Conservation (phyloP, 164 flowering plant genomes). For the Platanus orientalis region DNA sequence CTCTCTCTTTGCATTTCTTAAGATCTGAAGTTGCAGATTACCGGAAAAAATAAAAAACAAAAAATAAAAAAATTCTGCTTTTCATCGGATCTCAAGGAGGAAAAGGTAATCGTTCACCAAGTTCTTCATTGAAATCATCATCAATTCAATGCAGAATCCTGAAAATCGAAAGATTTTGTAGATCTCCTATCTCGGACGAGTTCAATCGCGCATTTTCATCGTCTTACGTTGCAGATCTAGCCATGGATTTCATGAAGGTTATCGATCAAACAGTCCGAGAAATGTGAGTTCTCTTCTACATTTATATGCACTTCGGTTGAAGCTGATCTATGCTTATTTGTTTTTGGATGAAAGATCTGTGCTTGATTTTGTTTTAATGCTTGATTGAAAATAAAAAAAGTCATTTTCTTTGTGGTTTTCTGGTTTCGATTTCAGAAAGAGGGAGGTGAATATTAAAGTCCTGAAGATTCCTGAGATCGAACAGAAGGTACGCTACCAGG, state of each 20-base stretch:
- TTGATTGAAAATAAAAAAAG: too few relatives aligned
- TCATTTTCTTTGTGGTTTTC: neutral
- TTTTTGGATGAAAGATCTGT: neutral
- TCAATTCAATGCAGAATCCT: too few relatives aligned
- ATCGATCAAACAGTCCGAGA: conserved; percentile 94
- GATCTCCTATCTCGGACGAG: neutral
- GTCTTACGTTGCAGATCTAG: conserved; percentile 25
- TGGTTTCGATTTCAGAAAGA: conserved; percentile 56
- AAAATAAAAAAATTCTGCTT: neutral
- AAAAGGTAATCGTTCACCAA: too few relatives aligned
- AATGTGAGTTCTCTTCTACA: conserved; percentile 50
- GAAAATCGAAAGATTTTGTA: conserved; percentile 16
- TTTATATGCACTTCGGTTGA: neutral
- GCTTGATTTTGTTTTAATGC: neutral
- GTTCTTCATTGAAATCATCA: too few relatives aligned
- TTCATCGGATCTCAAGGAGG: neutral
- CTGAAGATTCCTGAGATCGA: conserved; percentile 49
- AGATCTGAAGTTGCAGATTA: neutral
- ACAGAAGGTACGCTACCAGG: conserved; percentile 70
- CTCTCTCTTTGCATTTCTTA: neutral
- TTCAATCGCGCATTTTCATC: neutral
- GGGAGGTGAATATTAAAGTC: conserved; percentile 74
- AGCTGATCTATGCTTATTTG: neutral
- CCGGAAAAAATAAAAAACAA: neutral
- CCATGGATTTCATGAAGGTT: conserved; percentile 99